These are phyloP conservation scores for Penicillium sp. DNA, from an alignment of 2,329 filamentous ascomycete species.

Conservation along the genomic window DNA sequence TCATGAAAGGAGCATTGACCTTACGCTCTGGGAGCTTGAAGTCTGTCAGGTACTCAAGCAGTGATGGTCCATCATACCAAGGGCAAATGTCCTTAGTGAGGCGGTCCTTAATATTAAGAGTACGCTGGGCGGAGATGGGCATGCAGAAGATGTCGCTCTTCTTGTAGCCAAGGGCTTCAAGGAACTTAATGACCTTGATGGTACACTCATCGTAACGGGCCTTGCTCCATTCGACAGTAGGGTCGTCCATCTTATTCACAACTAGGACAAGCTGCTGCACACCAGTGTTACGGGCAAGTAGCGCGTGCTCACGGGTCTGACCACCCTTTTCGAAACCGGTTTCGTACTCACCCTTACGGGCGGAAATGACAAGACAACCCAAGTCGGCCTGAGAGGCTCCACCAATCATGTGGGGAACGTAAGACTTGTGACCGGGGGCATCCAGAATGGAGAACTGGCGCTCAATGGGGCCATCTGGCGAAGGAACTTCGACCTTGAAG, in stretches of 20 bases:
- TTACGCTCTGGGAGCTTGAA: conserved; percentile 95
- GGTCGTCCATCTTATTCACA: conserved; percentile 99
- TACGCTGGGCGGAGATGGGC: conserved; percentile 89
- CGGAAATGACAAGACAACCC: conserved; percentile 92
- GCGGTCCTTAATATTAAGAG: conserved; percentile 82
- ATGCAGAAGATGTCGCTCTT: conserved; percentile 94
- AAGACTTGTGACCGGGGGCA: conserved; percentile 96
- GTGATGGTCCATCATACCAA: conserved; percentile 86
- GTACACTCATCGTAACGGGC: conserved; percentile 92
- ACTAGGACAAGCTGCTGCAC: conserved; percentile 94
- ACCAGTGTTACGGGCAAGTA: conserved; percentile 96
- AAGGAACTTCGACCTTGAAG: conserved; percentile 70
- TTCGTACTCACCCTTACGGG: conserved; percentile 97
- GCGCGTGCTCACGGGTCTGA: conserved; percentile 95
- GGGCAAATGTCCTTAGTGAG: conserved; percentile 72
- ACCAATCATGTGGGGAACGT: conserved; percentile 97
- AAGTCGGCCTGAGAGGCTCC: conserved; percentile 91
- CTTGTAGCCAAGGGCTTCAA: conserved; percentile 93
- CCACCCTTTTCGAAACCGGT: conserved; percentile 96
- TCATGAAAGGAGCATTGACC: conserved; percentile 98
- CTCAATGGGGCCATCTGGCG: conserved; percentile 62
- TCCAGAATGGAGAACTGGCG: conserved; percentile 95
- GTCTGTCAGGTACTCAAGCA: conserved; percentile 91
- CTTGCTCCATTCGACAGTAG: conserved; percentile 93
- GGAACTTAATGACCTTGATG: conserved; percentile 79